A percentile compares a stretch with the other conserved stretches of the same genome.
These are phyloP conservation scores for Theobroma grandiflorum DNA, from an alignment of 441 rosid species.

Conservation along the genomic window DNA sequence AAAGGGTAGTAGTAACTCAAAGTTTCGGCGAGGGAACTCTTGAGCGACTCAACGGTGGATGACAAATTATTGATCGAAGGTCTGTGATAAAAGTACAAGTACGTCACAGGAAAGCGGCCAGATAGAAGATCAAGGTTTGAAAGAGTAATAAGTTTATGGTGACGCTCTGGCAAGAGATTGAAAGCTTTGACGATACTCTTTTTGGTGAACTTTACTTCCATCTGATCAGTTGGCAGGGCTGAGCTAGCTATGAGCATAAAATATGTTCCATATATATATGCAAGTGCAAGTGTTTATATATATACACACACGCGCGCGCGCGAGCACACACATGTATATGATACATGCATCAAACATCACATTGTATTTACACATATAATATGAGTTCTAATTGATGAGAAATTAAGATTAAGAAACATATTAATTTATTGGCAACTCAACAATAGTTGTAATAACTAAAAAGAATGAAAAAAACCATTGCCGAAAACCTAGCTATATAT, in stretches of 20 bases:
- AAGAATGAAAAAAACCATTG: too few species aligned
- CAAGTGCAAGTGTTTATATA: not conserved
- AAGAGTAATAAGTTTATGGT: conserved; percentile 46
- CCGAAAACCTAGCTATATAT: too few species aligned
- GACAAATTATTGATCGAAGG: conserved; percentile 26
- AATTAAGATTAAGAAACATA: too few species aligned
- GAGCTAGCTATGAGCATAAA: not conserved
- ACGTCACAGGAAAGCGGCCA: conserved; percentile 83
- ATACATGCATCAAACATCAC: too few species aligned
- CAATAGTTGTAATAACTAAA: too few species aligned
- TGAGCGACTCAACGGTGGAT: conserved; percentile 47
- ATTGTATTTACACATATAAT: too few species aligned
- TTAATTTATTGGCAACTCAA: too few species aligned
- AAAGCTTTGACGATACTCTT: conserved; percentile 56
- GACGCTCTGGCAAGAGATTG: conserved; percentile 32
- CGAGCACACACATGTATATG: too few species aligned
- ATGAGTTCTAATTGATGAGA: too few species aligned
- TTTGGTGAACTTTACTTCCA: conserved; percentile 50
- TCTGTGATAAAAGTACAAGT: conserved; percentile 70
- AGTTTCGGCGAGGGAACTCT: conserved; percentile 59
- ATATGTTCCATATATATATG: not conserved
- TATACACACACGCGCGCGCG: too few species aligned
- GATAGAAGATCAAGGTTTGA: conserved; percentile 92
- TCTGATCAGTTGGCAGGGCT: conserved; percentile 15
- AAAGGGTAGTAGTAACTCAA: conserved; percentile 72